Evolutionary conservation across 352 stramenopile genomes (phyloP).

Genomic region (Thraustochytrium sp.): DNA sequence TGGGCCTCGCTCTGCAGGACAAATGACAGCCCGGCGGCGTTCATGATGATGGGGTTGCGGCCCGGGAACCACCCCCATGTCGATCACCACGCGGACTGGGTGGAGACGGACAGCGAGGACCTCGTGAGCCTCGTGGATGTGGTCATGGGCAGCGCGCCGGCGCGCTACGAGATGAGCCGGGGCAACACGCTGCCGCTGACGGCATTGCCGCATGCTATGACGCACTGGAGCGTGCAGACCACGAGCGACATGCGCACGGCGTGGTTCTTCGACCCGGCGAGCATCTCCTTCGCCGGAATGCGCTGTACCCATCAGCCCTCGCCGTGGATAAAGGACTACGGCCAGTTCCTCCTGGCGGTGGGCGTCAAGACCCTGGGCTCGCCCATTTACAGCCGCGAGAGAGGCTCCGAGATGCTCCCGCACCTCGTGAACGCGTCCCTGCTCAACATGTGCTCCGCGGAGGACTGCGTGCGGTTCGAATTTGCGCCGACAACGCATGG

Average conservation of each 20-base stretch:
- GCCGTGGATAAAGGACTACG: slow-evolving; percentile 49
- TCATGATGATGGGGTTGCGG: too few relatives aligned
- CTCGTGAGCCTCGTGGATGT: not conserved
- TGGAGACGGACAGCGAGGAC: not conserved
- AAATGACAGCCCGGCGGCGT: too few relatives aligned
- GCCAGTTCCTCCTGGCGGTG: slow-evolving; percentile 12
- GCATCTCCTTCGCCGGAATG: not conserved
- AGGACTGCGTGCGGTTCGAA: not conserved
- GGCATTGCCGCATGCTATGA: not conserved
- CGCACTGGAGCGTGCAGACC: not conserved
- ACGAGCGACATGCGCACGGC: not conserved
- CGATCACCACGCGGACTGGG: not conserved
- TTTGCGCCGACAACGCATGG: not conserved
- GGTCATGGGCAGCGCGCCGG: not conserved
- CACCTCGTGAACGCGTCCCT: slow-evolving; percentile 13
- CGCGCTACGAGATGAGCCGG: not conserved
- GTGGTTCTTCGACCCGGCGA: not conserved
- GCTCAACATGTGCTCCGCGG: not conserved
- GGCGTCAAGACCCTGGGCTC: not conserved
- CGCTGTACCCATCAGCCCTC: slow-evolving; percentile 46
- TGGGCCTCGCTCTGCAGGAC: too few relatives aligned
- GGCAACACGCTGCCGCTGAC: slow-evolving; percentile 31
- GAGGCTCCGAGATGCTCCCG: not conserved
- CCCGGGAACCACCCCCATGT: not conserved
- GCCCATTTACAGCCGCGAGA: not conserved